Evolutionary conservation across 2,329 filamentous ascomycete species (phyloP), one percentile per base, ranked within the genome.

Genomic region (Aureobasidium sp.): DNA sequence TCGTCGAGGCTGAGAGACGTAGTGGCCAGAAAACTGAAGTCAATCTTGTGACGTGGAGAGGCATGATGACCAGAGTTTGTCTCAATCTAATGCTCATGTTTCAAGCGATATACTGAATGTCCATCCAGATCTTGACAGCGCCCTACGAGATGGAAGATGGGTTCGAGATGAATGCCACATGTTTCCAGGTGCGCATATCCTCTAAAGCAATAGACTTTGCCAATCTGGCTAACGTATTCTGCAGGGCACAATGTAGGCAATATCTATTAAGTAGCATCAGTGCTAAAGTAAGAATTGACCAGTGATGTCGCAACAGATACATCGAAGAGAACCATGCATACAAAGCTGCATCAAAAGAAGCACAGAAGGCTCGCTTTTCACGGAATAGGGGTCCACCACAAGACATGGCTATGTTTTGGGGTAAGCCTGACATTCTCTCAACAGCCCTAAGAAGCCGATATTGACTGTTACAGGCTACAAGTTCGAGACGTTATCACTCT

Each of bases 81-180:
- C n/a, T 29, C 8, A 4, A 25, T 12, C 7, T 1, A 34, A 17
- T n/a, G 6, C 11, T 31, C 20, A 5, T 29, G 31, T 62, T 12
- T 55, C 22, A 1, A 20, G n/a, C 2, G 20, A 36, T 36, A 39
- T 9, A 27, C 41, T 69, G 34, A 67, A 14, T 15, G 12, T 39
- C 15, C n/a, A 22, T n/a, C 9, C 55, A 96, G 90, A 90, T 99
- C 67, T 86, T 97, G 86, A 86, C 87, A 0, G 81, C 88, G 0
- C 89, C 91, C 0, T 97, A 89, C 72, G 91, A 95, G 66, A 83
- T 87, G 66, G 84, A 88, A 72, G 90, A 93, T 71, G 89, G 88
- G 85, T 97, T 96, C 70, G 89, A 95, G 73, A 96, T 99, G 91
- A 96, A 97, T 72, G 93, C 91, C 53, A 97, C 93, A 2, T 80